Base-by-base conservation (phyloP, 2,329 filamentous ascomycete genomes). In the Claviceps humidiphila region DNA sequence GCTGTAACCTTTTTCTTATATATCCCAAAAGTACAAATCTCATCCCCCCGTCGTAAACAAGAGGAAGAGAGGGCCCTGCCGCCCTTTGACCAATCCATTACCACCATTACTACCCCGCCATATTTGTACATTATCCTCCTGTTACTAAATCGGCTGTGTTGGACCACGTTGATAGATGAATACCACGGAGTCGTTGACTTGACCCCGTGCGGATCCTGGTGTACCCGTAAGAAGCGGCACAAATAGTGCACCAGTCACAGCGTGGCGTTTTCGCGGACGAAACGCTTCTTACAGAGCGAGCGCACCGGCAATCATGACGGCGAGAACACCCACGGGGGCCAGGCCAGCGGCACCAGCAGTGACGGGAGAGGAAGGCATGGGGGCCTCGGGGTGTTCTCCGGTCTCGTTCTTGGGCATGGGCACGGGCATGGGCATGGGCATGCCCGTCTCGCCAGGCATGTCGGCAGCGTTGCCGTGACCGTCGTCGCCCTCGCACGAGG, bases 201-300 rank as follows among this genome's bases (percentile, higher is more conserved):
- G 30, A 34, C 30, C 9, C 30, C 30, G 9, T 30, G 30, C 3
- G 9, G 30, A 30, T 11, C 30, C 30, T 30, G 30, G 3, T 30
- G 30, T 11, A 34, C 9, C 9, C 9, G 26, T 8, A 8, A 30
- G 7, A 34, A 34, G 30, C 9, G 16, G 14, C 39, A 17, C 39
- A 7, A 6, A 8, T 3, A 8, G 39, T n/a, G n/a, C 16, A n/a
- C 14, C 14, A 13, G 41, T 22, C 17, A 24, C 16, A 5, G 11
- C 24, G 22, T 24, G 42, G 7, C 22, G 42, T 22, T 16, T 11
- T 43, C 22, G 9, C 17, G 41, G 41, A 22, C 17, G 14, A 42
- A 20, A 22, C 5, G 42, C 16, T 46, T 11, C 40, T 68, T 69
- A 70, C 64, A 70, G 65, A 57, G 67, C 66, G 56, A 69, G 52